Evolutionary conservation across 768 basidiomycete species (phyloP), one percentile per base, ranked within the genome.

Genomic region (Macrolepiota fuliginosa): DNA sequence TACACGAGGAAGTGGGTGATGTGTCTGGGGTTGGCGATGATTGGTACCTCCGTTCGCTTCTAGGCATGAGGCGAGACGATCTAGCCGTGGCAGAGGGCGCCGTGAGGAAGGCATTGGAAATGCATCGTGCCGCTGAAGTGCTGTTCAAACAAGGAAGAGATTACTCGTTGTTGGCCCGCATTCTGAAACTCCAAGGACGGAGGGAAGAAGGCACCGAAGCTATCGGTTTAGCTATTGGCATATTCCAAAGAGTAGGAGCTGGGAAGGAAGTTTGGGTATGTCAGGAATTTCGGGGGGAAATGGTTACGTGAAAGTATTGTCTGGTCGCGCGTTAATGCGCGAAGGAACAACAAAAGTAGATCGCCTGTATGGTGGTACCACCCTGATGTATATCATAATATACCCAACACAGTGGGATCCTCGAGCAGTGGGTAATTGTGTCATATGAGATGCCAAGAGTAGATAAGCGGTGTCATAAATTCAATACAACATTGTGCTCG

Each of bases 1-100:
- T 58, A 25, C 57, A 58, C 36, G 47, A 49, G 13, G 29, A 13
- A 37, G 50, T 58, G 3, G 57, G 49, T 1, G 57, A 58, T 58
- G 25, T n/a, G 17, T 46, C 35, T 13, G 57, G 57, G 12, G 22
- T 37, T 1, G 57, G 57, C 7, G 57, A 58, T 25, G 57, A 37
- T 50, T 58, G 47, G 46, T 50, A 58, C 24, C 49, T 51, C 7
- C 46, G 35, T n/a, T 47, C 57, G 1, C 22, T 50, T 11, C 32
- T 58, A 27, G 47, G 15, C 36, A 51, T 58, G 32, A 58, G 36
- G n/a, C 35, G 15, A 37, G 35, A 2, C 1, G 36, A 29, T 37
- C 19, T 49, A 15, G 17, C 3, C 17, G 35, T 25, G 2, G 49
- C 57, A 29, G 57, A 40, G 17, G 36, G 50, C 3, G 57, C 57